Evolutionary conservation across 2,329 filamentous ascomycete genomes (phyloP).

Genomic region (Hypoxylon sp.): DNA sequence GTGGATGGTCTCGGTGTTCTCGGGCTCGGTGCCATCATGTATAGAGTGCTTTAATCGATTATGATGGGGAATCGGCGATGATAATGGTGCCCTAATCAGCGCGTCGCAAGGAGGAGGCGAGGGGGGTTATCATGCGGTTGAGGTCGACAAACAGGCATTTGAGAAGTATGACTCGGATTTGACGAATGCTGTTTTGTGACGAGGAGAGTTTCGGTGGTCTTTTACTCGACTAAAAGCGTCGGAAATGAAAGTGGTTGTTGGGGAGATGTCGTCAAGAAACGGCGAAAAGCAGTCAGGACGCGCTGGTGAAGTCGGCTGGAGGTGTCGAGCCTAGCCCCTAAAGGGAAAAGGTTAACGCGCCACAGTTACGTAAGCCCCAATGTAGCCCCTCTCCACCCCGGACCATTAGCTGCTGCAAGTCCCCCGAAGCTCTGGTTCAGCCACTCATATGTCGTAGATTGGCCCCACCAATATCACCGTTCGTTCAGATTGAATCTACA

Average conservation of each 20-base stretch:
- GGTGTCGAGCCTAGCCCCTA: slow-evolving; percentile 45
- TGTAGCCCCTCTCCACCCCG: slow-evolving; percentile 39
- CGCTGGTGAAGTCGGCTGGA: slow-evolving; percentile 49
- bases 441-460: slow-evolving; percentile 34
- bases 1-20: slow-evolving; percentile 52
- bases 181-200: slow-evolving; percentile 25
- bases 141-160: slow-evolving; percentile 54
- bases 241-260: slow-evolving; percentile 29
- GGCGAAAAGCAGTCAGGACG: slow-evolving; percentile 45
- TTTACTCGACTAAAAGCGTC: slow-evolving; percentile 29
- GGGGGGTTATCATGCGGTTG: slow-evolving; percentile 51
- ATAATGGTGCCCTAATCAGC: slow-evolving; percentile 51
- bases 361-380: slow-evolving; percentile 44
- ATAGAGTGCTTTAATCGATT: slow-evolving; percentile 17
- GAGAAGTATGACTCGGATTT: slow-evolving; percentile 40
- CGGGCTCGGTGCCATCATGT: slow-evolving; percentile 54
- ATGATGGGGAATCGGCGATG: slow-evolving; percentile 34
- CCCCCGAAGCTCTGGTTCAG: slow-evolving; percentile 36
- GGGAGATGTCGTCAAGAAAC: slow-evolving; percentile 46
- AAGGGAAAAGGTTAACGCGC: slow-evolving; percentile 44
- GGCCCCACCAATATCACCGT: slow-evolving; percentile 33
- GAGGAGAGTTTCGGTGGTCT: not conserved
- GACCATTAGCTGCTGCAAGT: slow-evolving; percentile 30
- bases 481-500: slow-evolving; percentile 18
- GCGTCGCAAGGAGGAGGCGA: slow-evolving; percentile 55